phyloP scores from a whole-genome alignment of 2,329 filamentous ascomycete genomes.

The Colletotrichum phormii region DNA sequence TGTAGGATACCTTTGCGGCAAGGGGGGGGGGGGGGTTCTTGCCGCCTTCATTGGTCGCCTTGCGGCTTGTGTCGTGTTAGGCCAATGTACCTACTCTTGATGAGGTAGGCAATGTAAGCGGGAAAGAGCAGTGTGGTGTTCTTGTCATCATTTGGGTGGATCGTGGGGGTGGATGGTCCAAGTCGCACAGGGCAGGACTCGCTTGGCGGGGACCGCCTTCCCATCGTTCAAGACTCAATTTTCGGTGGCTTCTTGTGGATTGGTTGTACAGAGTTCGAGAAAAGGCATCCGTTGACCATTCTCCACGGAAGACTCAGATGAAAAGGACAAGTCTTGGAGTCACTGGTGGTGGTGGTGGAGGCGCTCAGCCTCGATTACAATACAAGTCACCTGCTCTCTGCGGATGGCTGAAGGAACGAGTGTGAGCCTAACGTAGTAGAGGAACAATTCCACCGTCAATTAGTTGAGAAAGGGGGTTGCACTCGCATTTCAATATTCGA shows the following conservation, averaged over 20 bases:
- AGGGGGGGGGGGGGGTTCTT: no score
- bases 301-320: background rate
- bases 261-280: background rate
- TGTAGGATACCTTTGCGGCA: background rate
- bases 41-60: slow-evolving; percentile 11
- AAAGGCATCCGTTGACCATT: background rate
- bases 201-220: background rate
- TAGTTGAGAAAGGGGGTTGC: background rate
- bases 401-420: background rate
- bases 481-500: background rate
- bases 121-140: background rate
- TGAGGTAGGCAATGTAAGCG: background rate
- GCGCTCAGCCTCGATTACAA: background rate
- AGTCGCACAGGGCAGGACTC: slow-evolving; percentile 1
- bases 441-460: background rate
- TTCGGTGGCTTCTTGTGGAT: slow-evolving; percentile 2
- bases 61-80: background rate
- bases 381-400: background rate
- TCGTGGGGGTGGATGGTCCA: background rate
- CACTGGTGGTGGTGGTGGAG: background rate
- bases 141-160: slow-evolving; percentile 6
- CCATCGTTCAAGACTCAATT: background rate
- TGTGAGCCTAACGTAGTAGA: background rate
- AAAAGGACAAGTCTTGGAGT: background rate
- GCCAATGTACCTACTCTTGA: background rate